These are phyloP conservation scores for Plasmodium berghei DNA, from an alignment of 169 alveolate genomes.

Conservation along the genomic window DNA sequence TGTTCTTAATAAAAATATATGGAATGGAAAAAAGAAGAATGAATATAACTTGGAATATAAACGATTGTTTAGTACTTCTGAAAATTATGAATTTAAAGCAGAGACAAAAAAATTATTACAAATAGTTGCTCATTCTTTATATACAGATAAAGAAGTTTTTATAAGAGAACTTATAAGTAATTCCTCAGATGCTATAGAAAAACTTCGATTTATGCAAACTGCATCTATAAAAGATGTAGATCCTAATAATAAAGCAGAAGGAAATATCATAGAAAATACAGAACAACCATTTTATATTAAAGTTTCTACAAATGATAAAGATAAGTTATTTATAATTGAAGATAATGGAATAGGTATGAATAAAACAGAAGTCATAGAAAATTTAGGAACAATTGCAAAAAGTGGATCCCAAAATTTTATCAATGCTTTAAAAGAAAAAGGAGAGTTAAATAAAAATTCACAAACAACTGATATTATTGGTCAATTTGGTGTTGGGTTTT, in stretches of 20 bases:
- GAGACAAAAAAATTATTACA: conserved; percentile 97
- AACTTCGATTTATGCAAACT: conserved; percentile 91
- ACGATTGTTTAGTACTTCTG: conserved; percentile 23
- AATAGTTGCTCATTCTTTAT: conserved; percentile 96
- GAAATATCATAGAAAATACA: background rate
- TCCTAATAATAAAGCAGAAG: background rate
- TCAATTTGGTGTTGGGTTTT: conserved; percentile 94
- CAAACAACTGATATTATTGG: conserved; percentile 88
- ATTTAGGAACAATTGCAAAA: conserved; percentile 98
- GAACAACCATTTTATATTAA: conserved; percentile 80
- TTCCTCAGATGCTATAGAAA: conserved; percentile 99
- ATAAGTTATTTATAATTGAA: conserved; percentile 86
- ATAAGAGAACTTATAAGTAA: conserved; percentile 98
- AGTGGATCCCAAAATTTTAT: conserved; percentile 97
- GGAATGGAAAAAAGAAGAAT: conserved; percentile 6
- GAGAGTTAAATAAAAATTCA: conserved; percentile 4
- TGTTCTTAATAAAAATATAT: background rate
- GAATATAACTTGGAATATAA: background rate
- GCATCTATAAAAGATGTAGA: conserved; percentile 59
- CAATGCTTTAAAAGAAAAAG: conserved; percentile 83
- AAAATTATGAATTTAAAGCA: conserved; percentile 90
- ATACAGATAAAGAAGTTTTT: conserved; percentile 97
- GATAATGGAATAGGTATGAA: conserved; percentile 98
- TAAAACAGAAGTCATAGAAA: conserved; percentile 94
- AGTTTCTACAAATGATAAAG: conserved; percentile 88